Percentiles rank a stretch among this genome's conserved stretches.
phyloP scores from a whole-genome alignment of 2,329 filamentous ascomycete species.

The Saccharata proteae region DNA sequence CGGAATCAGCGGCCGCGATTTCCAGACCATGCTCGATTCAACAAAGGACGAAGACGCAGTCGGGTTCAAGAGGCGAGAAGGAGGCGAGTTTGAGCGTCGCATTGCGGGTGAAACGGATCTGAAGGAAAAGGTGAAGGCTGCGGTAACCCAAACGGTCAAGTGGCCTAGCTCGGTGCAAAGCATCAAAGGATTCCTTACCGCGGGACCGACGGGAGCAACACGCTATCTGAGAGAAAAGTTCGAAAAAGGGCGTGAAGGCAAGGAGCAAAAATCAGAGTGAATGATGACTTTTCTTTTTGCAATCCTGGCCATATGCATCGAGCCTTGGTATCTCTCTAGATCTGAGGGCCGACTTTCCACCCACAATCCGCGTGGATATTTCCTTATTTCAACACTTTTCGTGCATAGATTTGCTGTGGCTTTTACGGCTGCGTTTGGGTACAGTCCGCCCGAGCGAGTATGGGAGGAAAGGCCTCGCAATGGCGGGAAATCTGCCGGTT shows the following conservation, averaged over 20 bases:
- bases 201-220: slow-evolving; percentile 56
- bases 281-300: no score
- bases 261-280: no score
- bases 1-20: slow-evolving; percentile 70
- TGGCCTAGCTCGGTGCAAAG: slow-evolving; percentile 90
- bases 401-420: no score
- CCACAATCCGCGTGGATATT: no score
- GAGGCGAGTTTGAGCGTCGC: slow-evolving; percentile 72
- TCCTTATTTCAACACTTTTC: no score
- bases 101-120: slow-evolving; percentile 67
- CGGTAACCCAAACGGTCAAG: slow-evolving; percentile 76
- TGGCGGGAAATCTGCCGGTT: no score
- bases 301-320: no score
- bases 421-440: no score
- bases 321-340: no score
- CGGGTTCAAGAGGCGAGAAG: slow-evolving; percentile 59
- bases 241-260: slow-evolving; percentile 21
- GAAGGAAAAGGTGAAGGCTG: slow-evolving; percentile 55
- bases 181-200: slow-evolving; percentile 70
- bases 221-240: slow-evolving; percentile 74
- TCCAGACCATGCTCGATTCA: slow-evolving; percentile 72
- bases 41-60: slow-evolving; percentile 54
- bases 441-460: no score
- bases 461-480: no score
- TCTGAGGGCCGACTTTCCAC: no score